Conservation (phyloP, 129 eudicot species). For the Logfia minima region DNA sequence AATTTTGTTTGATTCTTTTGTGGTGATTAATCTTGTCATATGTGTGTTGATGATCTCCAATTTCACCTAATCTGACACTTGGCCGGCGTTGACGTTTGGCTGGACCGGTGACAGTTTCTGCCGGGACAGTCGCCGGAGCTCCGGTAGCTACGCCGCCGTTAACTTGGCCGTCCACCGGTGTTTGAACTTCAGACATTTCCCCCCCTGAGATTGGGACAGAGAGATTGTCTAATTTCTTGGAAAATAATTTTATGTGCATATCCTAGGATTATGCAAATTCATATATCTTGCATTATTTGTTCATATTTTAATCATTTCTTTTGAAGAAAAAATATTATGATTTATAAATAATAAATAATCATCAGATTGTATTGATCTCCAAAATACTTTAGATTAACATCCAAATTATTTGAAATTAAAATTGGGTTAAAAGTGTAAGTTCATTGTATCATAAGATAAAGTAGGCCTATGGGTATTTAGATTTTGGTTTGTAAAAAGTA, state of each 20-base stretch:
- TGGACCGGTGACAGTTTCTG: constrained; percentile 28
- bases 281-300: not conserved
- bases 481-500: too few species aligned
- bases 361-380: too few species aligned
- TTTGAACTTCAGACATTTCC: constrained; percentile 53
- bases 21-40: constrained; percentile 42
- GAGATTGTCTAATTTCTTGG: constrained; percentile 1
- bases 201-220: not conserved
- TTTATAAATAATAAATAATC: too few species aligned
- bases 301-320: not conserved
- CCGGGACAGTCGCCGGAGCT: constrained; percentile 6
- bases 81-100: constrained; percentile 83
- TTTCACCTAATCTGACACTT: constrained; percentile 81
- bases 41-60: constrained; percentile 47
- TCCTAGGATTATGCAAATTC: not conserved
- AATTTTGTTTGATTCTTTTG: constrained; percentile 37
- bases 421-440: too few species aligned
- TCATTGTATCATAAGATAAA: too few species aligned
- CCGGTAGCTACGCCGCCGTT: constrained; percentile 26
- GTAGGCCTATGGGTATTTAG: too few species aligned
- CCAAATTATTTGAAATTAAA: too few species aligned
- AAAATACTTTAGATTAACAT: too few species aligned
- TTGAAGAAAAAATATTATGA: too few species aligned
- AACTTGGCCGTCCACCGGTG: constrained; percentile 38
- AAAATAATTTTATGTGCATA: constrained; percentile 13